Evolutionary conservation across 371 early-diverging fungal species (phyloP).

Genomic region (Rhizopus microsporus): DNA sequence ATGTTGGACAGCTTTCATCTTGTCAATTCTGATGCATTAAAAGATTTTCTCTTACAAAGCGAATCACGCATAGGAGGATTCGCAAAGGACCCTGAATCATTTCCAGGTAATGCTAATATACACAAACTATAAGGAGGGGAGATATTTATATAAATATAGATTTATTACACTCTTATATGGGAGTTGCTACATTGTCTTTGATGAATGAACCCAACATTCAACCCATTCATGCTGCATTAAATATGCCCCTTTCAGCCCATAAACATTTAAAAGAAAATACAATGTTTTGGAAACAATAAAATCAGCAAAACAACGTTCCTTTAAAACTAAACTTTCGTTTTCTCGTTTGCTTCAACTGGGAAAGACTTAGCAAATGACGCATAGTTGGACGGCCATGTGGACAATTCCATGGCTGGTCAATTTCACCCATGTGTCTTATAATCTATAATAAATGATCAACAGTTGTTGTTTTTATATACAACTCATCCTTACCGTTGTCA

Average conservation of each 20-base stretch:
- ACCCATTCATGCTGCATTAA: slow-evolving; percentile 56
- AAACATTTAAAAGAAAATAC: slow-evolving; percentile 26
- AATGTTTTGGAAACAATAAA: slow-evolving; percentile 28
- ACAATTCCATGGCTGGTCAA: slow-evolving; percentile 97
- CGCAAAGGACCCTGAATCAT: slow-evolving; percentile 67
- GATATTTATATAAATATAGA: slow-evolving; percentile 47
- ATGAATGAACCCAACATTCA: slow-evolving; percentile 58
- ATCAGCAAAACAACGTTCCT: slow-evolving; percentile 16
- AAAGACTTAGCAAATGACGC: slow-evolving; percentile 71
- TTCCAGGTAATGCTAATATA: slow-evolving; percentile 54
- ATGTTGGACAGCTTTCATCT: slow-evolving; percentile 67
- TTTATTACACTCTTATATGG: slow-evolving; percentile 87
- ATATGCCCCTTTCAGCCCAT: slow-evolving; percentile 48
- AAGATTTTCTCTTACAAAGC: slow-evolving; percentile 65
- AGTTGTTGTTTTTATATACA: not conserved
- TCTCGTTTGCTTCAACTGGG: slow-evolving; percentile 6
- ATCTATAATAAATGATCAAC: slow-evolving; percentile 44
- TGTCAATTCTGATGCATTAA: slow-evolving; percentile 57
- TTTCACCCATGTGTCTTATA: slow-evolving; percentile 73
- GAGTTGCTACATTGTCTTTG: slow-evolving; percentile 74
- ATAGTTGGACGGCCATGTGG: slow-evolving; percentile 99
- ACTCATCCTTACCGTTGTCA: slow-evolving; percentile 56
- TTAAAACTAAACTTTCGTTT: slow-evolving; percentile 10
- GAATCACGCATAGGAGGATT: slow-evolving; percentile 77
- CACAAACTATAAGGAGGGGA: not conserved